Evolutionary conservation across 768 basidiomycete genomes (phyloP), one percentile per base, ranked within the genome.

Genomic region (Auricularia sp.): DNA sequence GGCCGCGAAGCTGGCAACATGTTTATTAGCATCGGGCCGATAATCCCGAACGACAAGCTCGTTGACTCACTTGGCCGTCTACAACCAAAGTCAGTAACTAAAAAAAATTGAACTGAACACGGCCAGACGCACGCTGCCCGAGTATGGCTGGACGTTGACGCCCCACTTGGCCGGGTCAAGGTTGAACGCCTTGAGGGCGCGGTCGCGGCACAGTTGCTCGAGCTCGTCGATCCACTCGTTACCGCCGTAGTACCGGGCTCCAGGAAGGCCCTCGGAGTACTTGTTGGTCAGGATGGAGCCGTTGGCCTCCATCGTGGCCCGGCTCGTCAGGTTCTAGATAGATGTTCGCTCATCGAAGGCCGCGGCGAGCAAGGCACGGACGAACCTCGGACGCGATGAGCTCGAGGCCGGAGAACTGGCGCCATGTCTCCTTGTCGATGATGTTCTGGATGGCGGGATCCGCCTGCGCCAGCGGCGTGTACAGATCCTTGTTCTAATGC

Each of bases 191-290:
- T 90, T 79, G 69, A 99, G 85, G 37, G 97, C 97, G 72, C 97
- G 93, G 78, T 94, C 88, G 75, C 94, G 93, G 81, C 92, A 94
- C 65, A 99, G 86, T 67, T 84, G 77, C 78, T 98, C 97, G 72
- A 99, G 89, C 74, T 97, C 92, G 73, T 98, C 97, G 70, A 98
- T 90, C 80, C 89, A 89, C 78, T 98, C 97, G 80, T 98, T 99
- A 65, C 96, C 96, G 71, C 94, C 94, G 70, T 96, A 98, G 79
- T 97, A 97, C 65, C 95, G 88, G 56, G 94, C 95, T 64, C 85
- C 86, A n/a, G 97, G 97, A 61, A 98, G 92, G 81, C 97, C 97
- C 79, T 98, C 97, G 24, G 97, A 98, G 82, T 97, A 97, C 80
- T 98, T 98, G 86, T 97, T 97, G 75, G 96, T 98, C 74, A 98